Evolutionary conservation across 2,329 filamentous ascomycete species (phyloP).

Genomic region (Hymenoscyphus fraxineus): DNA sequence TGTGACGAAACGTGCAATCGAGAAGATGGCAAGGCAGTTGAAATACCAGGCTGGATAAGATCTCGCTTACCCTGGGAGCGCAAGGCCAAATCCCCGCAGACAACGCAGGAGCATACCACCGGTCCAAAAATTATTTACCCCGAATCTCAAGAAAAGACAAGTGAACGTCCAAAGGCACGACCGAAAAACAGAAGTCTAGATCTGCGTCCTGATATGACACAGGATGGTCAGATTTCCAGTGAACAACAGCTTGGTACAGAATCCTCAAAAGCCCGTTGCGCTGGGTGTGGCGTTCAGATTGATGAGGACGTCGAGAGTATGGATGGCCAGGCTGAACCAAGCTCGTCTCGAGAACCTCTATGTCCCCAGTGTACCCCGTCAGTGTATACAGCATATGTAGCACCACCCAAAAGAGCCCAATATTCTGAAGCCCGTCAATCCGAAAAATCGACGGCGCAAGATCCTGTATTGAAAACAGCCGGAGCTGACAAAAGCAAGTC

Average conservation of each 20-base stretch:
- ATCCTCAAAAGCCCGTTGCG: background rate
- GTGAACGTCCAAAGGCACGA: background rate
- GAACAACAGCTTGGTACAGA: background rate
- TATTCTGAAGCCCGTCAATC: conserved; percentile 8
- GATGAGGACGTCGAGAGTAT: conserved; percentile 1
- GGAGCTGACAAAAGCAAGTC: background rate
- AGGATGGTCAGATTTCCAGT: background rate
- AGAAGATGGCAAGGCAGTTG: background rate
- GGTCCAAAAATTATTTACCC: background rate
- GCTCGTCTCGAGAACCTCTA: background rate
- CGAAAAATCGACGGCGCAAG: background rate
- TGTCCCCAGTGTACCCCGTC: conserved; percentile 1
- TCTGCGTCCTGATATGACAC: background rate
- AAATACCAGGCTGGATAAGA: background rate
- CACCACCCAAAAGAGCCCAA: background rate
- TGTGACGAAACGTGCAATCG: background rate
- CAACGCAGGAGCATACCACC: background rate
- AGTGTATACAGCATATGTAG: conserved; percentile 6
- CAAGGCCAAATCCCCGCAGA: background rate
- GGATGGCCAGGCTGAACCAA: conserved; percentile 4
- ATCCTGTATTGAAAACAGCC: background rate
- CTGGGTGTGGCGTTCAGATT: background rate
- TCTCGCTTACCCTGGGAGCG: conserved; percentile 9
- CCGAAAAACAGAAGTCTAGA: background rate
- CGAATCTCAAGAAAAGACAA: background rate